phyloP scores from a whole-genome alignment of 208 protist genomes.

The Naegleria lovaniensis region DNA sequence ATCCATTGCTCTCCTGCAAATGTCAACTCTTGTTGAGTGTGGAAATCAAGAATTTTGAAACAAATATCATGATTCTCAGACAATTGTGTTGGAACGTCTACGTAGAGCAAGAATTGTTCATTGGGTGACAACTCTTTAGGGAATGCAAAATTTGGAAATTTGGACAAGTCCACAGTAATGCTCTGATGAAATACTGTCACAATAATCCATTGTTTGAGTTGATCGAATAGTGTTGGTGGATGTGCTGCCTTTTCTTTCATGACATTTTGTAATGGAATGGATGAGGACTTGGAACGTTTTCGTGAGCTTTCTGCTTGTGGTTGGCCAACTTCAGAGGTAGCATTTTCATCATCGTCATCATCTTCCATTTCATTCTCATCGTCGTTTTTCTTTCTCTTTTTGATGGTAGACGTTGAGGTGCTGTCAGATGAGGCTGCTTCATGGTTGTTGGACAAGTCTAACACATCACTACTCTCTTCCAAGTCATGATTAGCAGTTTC shows the following conservation, averaged over 20 bases:
- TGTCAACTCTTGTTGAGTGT: background rate
- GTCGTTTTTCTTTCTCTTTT: background rate
- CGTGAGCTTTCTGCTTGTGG: background rate
- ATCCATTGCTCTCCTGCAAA: background rate
- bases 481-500: background rate
- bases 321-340: no score
- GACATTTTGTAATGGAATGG: background rate
- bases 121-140: background rate
- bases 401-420: background rate
- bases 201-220: background rate
- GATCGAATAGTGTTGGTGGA: background rate
- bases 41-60: background rate
- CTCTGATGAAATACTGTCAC: background rate
- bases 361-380: background rate
- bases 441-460: background rate
- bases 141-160: background rate
- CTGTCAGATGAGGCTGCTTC: background rate
- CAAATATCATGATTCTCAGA: background rate
- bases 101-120: background rate
- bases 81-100: background rate
- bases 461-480: background rate
- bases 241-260: background rate
- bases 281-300: background rate
- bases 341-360: background rate
- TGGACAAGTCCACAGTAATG: background rate